A percentile compares a stretch with the other conserved stretches of the same genome.
Evolutionary conservation across 2,329 filamentous ascomycete genomes (phyloP).

Genomic region (Sclerotinia minor): DNA sequence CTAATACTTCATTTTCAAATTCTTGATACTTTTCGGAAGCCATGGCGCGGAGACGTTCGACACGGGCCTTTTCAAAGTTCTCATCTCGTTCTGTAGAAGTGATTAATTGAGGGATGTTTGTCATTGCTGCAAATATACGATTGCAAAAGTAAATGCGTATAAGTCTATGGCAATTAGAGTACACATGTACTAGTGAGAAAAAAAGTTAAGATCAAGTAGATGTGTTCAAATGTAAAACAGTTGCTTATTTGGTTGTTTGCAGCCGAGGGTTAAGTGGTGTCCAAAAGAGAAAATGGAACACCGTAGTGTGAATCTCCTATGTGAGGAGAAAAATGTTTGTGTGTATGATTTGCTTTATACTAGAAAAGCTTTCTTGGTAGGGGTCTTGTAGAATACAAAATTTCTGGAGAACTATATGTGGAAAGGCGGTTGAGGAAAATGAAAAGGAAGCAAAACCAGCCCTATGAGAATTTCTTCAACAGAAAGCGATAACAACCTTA

Average conservation of each 20-base stretch:
- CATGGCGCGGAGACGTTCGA: not conserved
- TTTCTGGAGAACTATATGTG: not conserved
- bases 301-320: not conserved
- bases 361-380: not conserved
- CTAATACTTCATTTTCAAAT: constrained; percentile 7
- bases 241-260: not conserved
- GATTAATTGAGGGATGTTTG: not conserved
- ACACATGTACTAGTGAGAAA: not conserved
- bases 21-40: not conserved
- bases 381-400: not conserved
- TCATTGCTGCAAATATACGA: not conserved
- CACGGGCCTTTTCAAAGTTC: constrained; percentile 2
- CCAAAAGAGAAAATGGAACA: not conserved
- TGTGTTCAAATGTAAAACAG: not conserved
- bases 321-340: not conserved
- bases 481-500: not conserved
- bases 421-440: not conserved
- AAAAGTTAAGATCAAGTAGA: too few relatives aligned
- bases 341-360: not conserved
- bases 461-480: not conserved
- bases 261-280: too few relatives aligned
- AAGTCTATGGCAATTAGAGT: not conserved
- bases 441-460: not conserved
- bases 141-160: not conserved
- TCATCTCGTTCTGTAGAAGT: not conserved